These are phyloP conservation scores for Calocybe indica DNA, from an alignment of 768 basidiomycete genomes.

Conservation along the genomic window DNA sequence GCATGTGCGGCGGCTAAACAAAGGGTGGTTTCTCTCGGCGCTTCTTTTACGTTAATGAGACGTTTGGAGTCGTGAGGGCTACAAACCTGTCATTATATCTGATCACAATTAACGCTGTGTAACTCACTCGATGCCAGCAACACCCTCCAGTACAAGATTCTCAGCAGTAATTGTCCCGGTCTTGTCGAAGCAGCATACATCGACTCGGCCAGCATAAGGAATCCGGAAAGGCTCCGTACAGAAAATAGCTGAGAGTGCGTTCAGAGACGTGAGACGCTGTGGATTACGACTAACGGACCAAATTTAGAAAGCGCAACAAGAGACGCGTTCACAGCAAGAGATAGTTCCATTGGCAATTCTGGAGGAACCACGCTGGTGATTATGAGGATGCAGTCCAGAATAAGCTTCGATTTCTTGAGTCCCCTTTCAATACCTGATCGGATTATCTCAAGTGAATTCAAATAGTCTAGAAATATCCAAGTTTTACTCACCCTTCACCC, in stretches of 20 bases:
- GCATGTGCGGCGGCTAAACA: conserved; percentile 95
- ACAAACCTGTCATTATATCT: conserved; percentile 6
- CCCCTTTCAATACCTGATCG: conserved; percentile 78
- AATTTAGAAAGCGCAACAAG: conserved; percentile 91
- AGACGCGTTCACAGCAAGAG: conserved; percentile 92
- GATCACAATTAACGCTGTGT: conserved; percentile 1
- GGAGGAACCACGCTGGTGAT: conserved; percentile 98
- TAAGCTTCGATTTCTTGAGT: conserved; percentile 89
- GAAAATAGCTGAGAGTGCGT: conserved; percentile 70
- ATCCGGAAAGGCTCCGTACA: conserved; percentile 99
- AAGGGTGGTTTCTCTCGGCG: conserved; percentile 70
- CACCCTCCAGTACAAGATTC: conserved; percentile 89
- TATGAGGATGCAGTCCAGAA: conserved; percentile 94
- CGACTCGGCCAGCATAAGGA: conserved; percentile 90
- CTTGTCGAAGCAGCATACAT: conserved; percentile 99
- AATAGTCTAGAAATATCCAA: not conserved
- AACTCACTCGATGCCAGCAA: conserved; percentile 84
- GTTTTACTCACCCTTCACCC: conserved; percentile 73
- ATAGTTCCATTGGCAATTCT: conserved; percentile 96
- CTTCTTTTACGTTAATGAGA: conserved; percentile 75
- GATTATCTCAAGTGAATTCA: not conserved
- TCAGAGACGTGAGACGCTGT: not conserved
- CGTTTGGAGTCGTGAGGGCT: conserved; percentile 57
- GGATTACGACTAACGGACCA: conserved; percentile 43
- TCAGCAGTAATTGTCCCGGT: conserved; percentile 98